Evolutionary conservation across 805 yeast species (phyloP).

Genomic region (Suhomyces faveliae): DNA sequence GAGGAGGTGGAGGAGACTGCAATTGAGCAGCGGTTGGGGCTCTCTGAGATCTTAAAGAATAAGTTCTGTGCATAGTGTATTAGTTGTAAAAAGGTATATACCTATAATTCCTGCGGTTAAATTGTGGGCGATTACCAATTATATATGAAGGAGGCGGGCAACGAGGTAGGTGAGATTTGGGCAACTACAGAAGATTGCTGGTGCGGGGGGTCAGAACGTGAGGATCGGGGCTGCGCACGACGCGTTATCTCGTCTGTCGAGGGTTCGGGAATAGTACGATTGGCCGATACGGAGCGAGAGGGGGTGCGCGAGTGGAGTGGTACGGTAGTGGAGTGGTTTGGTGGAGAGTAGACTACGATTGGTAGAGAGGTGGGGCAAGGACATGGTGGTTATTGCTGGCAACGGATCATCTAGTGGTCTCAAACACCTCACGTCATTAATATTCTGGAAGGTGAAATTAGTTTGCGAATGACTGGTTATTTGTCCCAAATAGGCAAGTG

Average conservation of each 20-base stretch:
- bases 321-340: neutral
- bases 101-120: neutral
- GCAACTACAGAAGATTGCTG: slow-evolving; percentile 4
- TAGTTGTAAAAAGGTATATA: neutral
- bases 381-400: neutral
- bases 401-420: neutral
- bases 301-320: neutral
- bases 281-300: neutral
- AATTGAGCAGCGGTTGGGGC: slow-evolving; percentile 83
- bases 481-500: slow-evolving; percentile 10
- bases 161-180: slow-evolving; percentile 1
- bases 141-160: slow-evolving; percentile 6
- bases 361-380: neutral
- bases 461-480: neutral
- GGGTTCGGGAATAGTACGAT: neutral
- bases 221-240: slow-evolving; percentile 2
- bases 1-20: slow-evolving; percentile 79
- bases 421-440: neutral
- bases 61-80: slow-evolving; percentile 73
- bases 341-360: neutral
- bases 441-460: neutral
- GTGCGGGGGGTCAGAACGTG: slow-evolving; percentile 4
- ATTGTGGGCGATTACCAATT: slow-evolving; percentile 1
- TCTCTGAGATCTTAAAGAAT: slow-evolving; percentile 72
- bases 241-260: slow-evolving; percentile 4